Evolutionary conservation across 768 basidiomycete species (phyloP).

Genomic region (Clitopilus passeckerianus): DNA sequence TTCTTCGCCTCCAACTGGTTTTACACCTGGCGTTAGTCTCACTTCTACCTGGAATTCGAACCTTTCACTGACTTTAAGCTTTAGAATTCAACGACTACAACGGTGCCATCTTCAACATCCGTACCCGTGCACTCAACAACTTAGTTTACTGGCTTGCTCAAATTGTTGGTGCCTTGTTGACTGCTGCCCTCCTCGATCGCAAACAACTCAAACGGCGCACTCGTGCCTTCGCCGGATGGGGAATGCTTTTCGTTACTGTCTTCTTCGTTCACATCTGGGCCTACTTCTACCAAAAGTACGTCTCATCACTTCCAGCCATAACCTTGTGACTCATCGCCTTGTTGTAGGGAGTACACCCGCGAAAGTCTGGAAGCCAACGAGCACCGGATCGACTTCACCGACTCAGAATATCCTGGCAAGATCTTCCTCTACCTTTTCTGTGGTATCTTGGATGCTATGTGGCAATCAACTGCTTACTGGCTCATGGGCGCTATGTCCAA

Average conservation of each 20-base stretch:
- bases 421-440: conserved; percentile 68
- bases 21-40: conserved; percentile 71
- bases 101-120: conserved; percentile 73
- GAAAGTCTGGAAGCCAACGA: conserved; percentile 30
- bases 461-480: conserved; percentile 84
- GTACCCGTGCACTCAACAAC: conserved; percentile 72
- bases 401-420: conserved; percentile 49
- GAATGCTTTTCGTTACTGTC: conserved; percentile 53
- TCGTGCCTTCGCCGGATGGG: conserved; percentile 72
- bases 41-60: not conserved
- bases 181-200: conserved; percentile 66
- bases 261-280: conserved; percentile 73
- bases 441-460: conserved; percentile 76
- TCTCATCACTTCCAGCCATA: conserved; percentile 3
- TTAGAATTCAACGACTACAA: conserved; percentile 80
- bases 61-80: not conserved
- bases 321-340: conserved; percentile 6
- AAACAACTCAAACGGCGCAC: conserved; percentile 50
- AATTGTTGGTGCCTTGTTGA: conserved; percentile 67
- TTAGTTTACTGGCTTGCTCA: conserved; percentile 79
- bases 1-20: conserved; percentile 85
- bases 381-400: conserved; percentile 54
- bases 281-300: conserved; percentile 70
- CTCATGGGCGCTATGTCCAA: conserved; percentile 87
- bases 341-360: conserved; percentile 53